Percentiles rank a stretch among this genome's conserved stretches.
Evolutionary conservation across 2,329 filamentous ascomycete species (phyloP).

Genomic region (Stemphylium vesicarium): DNA sequence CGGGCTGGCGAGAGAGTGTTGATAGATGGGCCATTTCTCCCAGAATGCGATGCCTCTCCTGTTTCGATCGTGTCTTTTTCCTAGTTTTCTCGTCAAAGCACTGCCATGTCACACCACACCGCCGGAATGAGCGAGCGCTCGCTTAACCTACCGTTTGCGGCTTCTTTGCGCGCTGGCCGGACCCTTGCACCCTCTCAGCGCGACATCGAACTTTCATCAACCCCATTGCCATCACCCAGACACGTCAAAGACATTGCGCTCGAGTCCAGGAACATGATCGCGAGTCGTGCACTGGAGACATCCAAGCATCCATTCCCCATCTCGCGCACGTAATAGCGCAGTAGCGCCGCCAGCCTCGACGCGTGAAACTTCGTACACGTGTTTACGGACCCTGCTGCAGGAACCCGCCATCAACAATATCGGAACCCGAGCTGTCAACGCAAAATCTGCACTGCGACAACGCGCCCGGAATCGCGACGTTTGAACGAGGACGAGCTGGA

Average conservation of each 20-base stretch:
- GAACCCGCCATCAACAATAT: constrained; percentile 17
- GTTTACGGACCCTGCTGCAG: constrained; percentile 29
- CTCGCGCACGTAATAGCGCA: constrained; percentile 16
- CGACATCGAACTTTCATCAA: constrained; percentile 26
- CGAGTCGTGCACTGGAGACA: constrained; percentile 16
- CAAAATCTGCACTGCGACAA: constrained; percentile 10
- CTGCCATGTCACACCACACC: constrained; percentile 21
- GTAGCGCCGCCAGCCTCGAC: constrained; percentile 23
- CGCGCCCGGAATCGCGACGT: neutral
- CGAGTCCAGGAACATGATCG: constrained; percentile 24
- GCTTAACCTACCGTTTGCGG: constrained; percentile 17
- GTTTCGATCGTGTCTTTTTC: neutral
- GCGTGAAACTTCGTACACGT: constrained; percentile 36
- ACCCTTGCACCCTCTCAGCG: constrained; percentile 23
- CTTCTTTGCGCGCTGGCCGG: constrained; percentile 20
- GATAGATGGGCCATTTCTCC: neutral
- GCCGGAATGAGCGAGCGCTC: constrained; percentile 16
- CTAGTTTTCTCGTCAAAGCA: constrained; percentile 12
- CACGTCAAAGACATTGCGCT: constrained; percentile 6
- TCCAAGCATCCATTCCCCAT: constrained; percentile 14
- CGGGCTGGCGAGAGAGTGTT: neutral
- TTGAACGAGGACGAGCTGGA: neutral
- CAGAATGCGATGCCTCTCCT: neutral
- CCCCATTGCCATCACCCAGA: constrained; percentile 19
- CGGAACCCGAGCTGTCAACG: constrained; percentile 15